These are phyloP conservation scores for Gracilariopsis chorda DNA, from an alignment of 23 red algal genomes.

Conservation along the genomic window DNA sequence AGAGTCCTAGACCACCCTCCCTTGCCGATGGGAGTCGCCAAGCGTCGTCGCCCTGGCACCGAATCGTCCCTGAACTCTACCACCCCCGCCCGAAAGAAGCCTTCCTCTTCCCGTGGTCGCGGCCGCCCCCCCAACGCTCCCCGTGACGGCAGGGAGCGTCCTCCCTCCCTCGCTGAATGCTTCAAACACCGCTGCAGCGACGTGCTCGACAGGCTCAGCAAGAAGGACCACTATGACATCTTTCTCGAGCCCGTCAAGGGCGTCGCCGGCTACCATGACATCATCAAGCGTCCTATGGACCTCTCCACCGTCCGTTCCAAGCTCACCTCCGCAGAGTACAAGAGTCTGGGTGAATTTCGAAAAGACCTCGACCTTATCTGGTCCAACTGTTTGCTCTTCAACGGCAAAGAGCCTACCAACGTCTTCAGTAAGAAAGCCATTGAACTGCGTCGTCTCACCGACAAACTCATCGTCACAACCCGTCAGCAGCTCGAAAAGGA, in stretches of 20 bases:
- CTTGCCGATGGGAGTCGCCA: slow-evolving; percentile 48
- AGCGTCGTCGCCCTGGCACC: slow-evolving; percentile 59
- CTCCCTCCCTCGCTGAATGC: slow-evolving; percentile 47
- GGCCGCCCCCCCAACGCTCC: slow-evolving; percentile 58
- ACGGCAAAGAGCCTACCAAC: slow-evolving; percentile 69
- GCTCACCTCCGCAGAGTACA: slow-evolving; percentile 42
- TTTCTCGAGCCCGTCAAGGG: slow-evolving; percentile 76
- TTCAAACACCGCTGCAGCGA: slow-evolving; percentile 44
- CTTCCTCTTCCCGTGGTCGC: slow-evolving; percentile 32
- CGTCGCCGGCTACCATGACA: slow-evolving; percentile 59
- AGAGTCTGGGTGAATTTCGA: slow-evolving; percentile 64
- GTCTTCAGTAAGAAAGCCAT: slow-evolving; percentile 70
- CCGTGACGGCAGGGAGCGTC: slow-evolving; percentile 54
- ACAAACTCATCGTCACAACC: slow-evolving; percentile 69
- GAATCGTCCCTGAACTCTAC: slow-evolving; percentile 50
- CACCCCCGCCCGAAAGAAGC: slow-evolving; percentile 50
- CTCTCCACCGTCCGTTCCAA: slow-evolving; percentile 74
- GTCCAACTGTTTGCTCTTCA: slow-evolving; percentile 81
- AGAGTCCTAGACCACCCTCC: no score
- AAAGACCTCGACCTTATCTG: slow-evolving; percentile 79
- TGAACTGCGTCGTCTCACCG: slow-evolving; percentile 66
- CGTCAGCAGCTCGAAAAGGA: slow-evolving; percentile 58
- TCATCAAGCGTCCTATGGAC: slow-evolving; percentile 79
- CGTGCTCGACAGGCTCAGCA: slow-evolving; percentile 67
- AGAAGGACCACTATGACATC: slow-evolving; percentile 62